Evolutionary conservation across 169 alveolate genomes (phyloP).

Genomic region (Miamiensis avidus): DNA sequence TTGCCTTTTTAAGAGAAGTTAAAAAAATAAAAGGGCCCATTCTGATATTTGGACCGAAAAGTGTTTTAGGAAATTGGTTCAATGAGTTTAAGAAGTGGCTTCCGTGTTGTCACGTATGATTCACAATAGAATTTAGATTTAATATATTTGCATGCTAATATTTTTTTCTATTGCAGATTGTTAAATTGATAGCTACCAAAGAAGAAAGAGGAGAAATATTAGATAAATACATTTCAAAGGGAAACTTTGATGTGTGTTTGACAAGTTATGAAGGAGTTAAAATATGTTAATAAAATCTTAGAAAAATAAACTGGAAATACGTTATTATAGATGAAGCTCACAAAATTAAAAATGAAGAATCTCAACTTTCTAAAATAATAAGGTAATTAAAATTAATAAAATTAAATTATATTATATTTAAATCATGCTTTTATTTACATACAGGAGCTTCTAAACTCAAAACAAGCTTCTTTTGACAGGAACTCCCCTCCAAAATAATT

Average conservation of each 20-base stretch:
- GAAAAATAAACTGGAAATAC: constrained; percentile 86
- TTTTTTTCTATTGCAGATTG: constrained; percentile 51
- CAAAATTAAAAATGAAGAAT: constrained; percentile 90
- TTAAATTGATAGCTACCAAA: constrained; percentile 84
- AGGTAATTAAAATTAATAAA: constrained; percentile 49
- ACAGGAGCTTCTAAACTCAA: constrained; percentile 67
- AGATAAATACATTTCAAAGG: constrained; percentile 47
- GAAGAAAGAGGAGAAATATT: constrained; percentile 87
- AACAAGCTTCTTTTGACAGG: constrained; percentile 91
- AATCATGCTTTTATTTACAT: neutral
- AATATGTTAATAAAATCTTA: constrained; percentile 73
- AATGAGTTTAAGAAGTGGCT: constrained; percentile 91
- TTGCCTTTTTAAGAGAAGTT: constrained; percentile 63
- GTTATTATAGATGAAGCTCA: constrained; percentile 92
- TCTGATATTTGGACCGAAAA: constrained; percentile 94
- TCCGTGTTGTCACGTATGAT: constrained; percentile 51
- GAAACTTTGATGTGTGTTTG: constrained; percentile 83
- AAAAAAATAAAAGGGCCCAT: constrained; percentile 85
- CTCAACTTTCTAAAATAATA: constrained; percentile 73
- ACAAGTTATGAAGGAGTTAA: constrained; percentile 90
- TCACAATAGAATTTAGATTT: too few species aligned
- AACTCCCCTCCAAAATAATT: constrained; percentile 90
- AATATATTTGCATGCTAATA: neutral
- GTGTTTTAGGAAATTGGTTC: constrained; percentile 96
- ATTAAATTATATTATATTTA: too few species aligned